These are phyloP conservation scores for Saccharomyces paradoxus DNA, from an alignment of 805 yeast genomes.

Conservation along the genomic window DNA sequence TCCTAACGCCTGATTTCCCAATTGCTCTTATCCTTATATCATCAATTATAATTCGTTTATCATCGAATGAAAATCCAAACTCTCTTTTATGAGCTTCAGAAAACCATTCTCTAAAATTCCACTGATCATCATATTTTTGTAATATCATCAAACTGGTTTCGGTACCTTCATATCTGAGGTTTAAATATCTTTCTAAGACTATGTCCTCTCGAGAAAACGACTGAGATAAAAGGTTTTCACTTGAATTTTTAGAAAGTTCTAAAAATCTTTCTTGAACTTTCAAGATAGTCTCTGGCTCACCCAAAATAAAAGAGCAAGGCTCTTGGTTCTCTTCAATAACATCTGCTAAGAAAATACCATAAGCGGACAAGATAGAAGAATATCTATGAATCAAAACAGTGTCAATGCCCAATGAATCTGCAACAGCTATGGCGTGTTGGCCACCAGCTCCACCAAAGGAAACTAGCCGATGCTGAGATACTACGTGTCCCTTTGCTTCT, in stretches of 20 bases:
- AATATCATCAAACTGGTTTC: conserved; percentile 77
- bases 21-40: conserved; percentile 69
- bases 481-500: conserved; percentile 71
- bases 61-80: conserved; percentile 59
- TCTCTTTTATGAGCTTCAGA: conserved; percentile 53
- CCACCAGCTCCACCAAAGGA: conserved; percentile 95
- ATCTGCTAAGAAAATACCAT: conserved; percentile 82
- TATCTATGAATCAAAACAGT: conserved; percentile 69
- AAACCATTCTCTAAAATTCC: conserved; percentile 40
- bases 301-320: conserved; percentile 48
- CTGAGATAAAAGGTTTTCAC: conserved; percentile 39
- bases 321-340: conserved; percentile 73
- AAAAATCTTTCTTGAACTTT: conserved; percentile 40
- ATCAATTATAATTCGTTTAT: conserved; percentile 54
- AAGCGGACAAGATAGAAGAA: conserved; percentile 79
- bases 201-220: conserved; percentile 44
- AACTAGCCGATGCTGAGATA: conserved; percentile 61
- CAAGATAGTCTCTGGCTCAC: conserved; percentile 20
- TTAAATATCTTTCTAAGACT: conserved; percentile 54
- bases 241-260: conserved; percentile 37
- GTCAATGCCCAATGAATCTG: conserved; percentile 58
- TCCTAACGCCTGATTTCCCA: conserved; percentile 46
- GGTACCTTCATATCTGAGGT: conserved; percentile 80
- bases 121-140: conserved; percentile 16
- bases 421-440: conserved; percentile 76